Base-by-base conservation (phyloP, 2,329 filamentous ascomycete species). In the Fusarium udum region DNA sequence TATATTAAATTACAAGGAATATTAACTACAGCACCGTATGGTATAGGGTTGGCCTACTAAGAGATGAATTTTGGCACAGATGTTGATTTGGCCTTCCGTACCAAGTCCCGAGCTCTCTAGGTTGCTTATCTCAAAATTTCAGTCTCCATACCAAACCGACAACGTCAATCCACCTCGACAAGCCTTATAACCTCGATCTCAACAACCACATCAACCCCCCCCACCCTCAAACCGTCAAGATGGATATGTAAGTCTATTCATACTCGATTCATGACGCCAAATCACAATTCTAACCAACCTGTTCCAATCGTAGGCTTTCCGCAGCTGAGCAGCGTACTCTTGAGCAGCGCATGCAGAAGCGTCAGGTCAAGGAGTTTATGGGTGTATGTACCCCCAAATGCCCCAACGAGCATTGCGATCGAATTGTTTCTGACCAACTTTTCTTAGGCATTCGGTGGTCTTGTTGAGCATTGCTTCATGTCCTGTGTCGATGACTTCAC, bases 361-460 rank as follows among this genome's bases (percentile, higher is more conserved):
- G 96, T 86, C 96, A 99, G 86, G 94, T 99, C 89, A 97, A 97
- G 87, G 95, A 98, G 83, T 98, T 99, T 82, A 97, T 98, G 92
- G 93, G 91, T 79, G 96, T 98, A 89, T 78, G 94, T 88, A 42
- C 64, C 52, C 59, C 16, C 13, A 26, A 20, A 20, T n/a, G 63
- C 52, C 59, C 16, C 11, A 26, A 20, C n/a, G 26, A 32, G n/a
- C 11, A 15, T 24, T 16, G 16, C 22, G 32, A 16, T 16, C 15
- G 7, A 32, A 9, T 12, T 10, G 6, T 39, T 39, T 20, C 56
- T 67, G 15, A 73, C 28, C 9, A 13, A n/a, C 7, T 11, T 15
- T 6, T 11, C 6, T 26, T 28, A 82, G 82, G 82, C 82, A 32
- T 84, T 82, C 61, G 80, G 80, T 61, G 79, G 80, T 64, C 78